Percentiles rank a stretch among this genome's conserved stretches.
Evolutionary conservation across 106 monocot species (phyloP).

Genomic region (Phalaenopsis equestris): DNA sequence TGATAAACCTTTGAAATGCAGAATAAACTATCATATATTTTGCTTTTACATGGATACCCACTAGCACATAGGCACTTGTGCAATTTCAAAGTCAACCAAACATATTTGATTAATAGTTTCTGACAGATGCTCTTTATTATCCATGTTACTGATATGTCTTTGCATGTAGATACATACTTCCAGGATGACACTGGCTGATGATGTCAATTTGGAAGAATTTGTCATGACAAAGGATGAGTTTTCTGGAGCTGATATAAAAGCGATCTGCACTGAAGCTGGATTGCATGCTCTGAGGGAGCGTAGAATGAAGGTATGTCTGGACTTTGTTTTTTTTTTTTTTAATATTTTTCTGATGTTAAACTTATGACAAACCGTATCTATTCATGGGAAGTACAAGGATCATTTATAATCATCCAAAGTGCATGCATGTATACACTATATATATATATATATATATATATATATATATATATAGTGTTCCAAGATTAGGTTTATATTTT

Average conservation of each 20-base stretch:
- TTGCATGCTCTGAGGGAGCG: constrained; percentile 87
- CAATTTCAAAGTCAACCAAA: neutral
- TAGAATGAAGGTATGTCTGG: constrained; percentile 72
- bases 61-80: neutral
- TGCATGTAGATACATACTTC: constrained; percentile 78
- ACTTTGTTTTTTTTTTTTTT: neutral
- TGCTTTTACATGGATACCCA: neutral
- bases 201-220: constrained; percentile 97
- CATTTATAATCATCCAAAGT: neutral
- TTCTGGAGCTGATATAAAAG: constrained; percentile 97
- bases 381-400: neutral
- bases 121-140: neutral
- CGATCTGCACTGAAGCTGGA: constrained; percentile 96
- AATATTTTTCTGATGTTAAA: neutral
- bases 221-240: constrained; percentile 99
- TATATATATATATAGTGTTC: neutral
- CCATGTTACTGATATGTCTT: neutral
- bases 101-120: neutral
- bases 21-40: neutral
- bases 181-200: constrained; percentile 88
- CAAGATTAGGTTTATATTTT: neutral
- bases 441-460: neutral
- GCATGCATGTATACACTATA: neutral
- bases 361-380: neutral
- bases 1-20: neutral